Base-by-base conservation (phyloP, 441 rosid species). In the Bruguiera hainesii region DNA sequence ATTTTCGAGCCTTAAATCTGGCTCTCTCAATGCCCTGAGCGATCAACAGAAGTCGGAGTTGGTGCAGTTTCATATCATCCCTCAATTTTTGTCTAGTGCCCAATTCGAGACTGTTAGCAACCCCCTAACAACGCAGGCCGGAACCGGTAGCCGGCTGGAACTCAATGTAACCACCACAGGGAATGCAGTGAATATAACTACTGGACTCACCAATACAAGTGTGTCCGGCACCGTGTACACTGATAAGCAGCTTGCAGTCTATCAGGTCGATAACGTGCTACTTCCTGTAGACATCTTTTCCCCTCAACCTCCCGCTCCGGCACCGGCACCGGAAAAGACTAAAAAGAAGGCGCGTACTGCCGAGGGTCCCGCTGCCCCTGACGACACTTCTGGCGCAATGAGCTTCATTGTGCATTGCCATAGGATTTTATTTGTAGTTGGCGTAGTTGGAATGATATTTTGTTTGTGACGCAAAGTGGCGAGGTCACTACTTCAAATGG, bases 51-150 rank as follows among this genome's bases (percentile, higher is more conserved):
- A 89, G 73, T 79, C 72, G 3, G 82, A 83, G 69, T 77, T 91
- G 4, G 67, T 85, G 56, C 97, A 87, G 75, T 91, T 81, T 65
- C 97, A 91, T 20, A 80, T 87, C 15, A 67, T 91, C 64, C 91
- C 95, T 19, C 68, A 75, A 7, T 81, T 73, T 65, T 68, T 88
- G 9, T 70, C 95, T 0, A 58, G 80, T 56, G 53, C 92, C 0
- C 85, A 84, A 53, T 89, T 91, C 77, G 90, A 88, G 68, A 91
- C 91, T 0, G 69, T 85, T 11, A 91, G 95, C 37, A 91, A 91
- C 56, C 97, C 97, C 10, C 73, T 89, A 37, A 75, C 81, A 66
- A 91, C 97, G 3, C 83, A 85, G 29, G 97, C 97, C 6, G 95
- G 95, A 13, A 85, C 76, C 23, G 76, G 70, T 1, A 73, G 75